Evolutionary conservation across 2,329 filamentous ascomycete genomes (phyloP), one percentile per base, ranked within the genome.

Genomic region (Fusarium sambucinum): DNA sequence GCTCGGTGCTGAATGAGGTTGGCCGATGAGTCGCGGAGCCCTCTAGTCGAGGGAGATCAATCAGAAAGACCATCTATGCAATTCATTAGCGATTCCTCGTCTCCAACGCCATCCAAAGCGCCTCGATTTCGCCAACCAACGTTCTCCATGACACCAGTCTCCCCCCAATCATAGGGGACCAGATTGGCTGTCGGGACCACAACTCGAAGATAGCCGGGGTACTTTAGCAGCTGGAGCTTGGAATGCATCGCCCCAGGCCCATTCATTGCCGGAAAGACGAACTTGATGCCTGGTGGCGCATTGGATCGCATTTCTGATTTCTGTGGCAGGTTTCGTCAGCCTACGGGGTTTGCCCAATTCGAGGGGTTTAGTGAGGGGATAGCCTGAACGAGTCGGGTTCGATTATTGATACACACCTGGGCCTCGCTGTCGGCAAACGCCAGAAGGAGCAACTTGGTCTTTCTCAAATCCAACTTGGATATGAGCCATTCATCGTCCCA

Each of bases 151-250:
- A 89, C 80, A 9, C 92, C 92, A 3, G 84, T 86, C 77, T 96
- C 93, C 12, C 94, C 95, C 94, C 96, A 98, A 76, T 99, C 95
- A 73, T 92, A 93, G 10, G 88, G 84, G 14, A 92, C 89, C 48
- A 97, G 82, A 73, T 99, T 99, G 2, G 94, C 96, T 5, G 91
- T 95, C 0, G 96, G 94, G 3, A 98, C 83, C 2, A 91, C 95
- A 44, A 99, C 84, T 9, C 96, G 88, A 17, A 97, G 79, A 76
- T 94, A 89, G 2, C 80, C 80, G 0, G 86, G 80, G 71, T 93
- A 92, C 72, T 94, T 95, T n/a, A 98, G 84, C 2, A 98, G 80
- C 86, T 97, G 94, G 42, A 98, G 83, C 76, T 99, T 98, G 50
- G 93, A 97, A 78, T 98, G 96, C 94, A 98, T 97, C 72, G 86